Base-by-base conservation (phyloP, 257 asterid genomes). In the Nicotiana obtusifolia region DNA sequence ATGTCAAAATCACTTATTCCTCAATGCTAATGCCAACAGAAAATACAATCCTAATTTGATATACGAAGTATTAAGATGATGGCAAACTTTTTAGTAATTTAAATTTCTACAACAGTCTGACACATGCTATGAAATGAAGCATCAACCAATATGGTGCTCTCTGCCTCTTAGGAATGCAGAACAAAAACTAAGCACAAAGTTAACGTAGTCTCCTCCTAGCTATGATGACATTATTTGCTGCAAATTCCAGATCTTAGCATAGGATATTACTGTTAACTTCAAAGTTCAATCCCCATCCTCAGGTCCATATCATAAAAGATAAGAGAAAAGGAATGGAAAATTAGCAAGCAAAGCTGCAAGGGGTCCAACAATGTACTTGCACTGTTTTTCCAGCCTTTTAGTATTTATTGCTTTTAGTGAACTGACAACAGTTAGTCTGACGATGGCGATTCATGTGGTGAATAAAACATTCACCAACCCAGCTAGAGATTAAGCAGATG, bases 221-320 rank as follows among this genome's bases (percentile, higher is more conserved):
- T 75, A 75, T 75, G 62, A 49, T 75, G 80, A 8, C 62, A 49
- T 49, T 73, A 75, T 15, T 49, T 75, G 62, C 31, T 75, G 80
- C 80, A 75, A 49, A 47, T 47, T 75, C 16, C 8, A 24, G 80
- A 75, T 54, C 44, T 24, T 26, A 15, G 15, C 20, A 49, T 49
- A 15, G 62, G 62, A 26, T 24, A 26, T 24, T 26, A 26, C 80
- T 24, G 37, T 75, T 19, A 15, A 19, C 20, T 24, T 75, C 49
- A 41, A 41, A 41, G 49, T 41, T 41, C 49, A 30, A 66, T 19
- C 41, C 20, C 62, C 44, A 5, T 41, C 44, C 24, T 31, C 44
- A 17, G 22, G 64, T 57, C 10, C 61, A 57, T 6, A 57, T 57
- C 64, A 19, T 19, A n/a, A 19, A 57, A 3, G 24, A 57, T 19